Base-by-base conservation (phyloP, 306 rosid species). In the Geum urbanum region DNA sequence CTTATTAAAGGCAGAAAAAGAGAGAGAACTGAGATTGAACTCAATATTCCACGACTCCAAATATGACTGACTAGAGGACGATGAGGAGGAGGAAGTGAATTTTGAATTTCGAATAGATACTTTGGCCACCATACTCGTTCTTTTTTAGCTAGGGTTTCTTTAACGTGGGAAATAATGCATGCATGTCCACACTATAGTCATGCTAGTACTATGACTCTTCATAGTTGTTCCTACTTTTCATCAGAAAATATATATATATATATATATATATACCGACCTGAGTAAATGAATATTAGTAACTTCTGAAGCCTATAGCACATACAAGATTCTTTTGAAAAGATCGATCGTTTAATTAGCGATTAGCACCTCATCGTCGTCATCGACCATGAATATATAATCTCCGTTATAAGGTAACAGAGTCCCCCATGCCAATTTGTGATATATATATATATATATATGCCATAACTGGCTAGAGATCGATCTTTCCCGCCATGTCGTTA, bases 31-130 rank as follows among this genome's bases (percentile, higher is more conserved):
- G 67, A 78, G 59, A 54, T 32, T 6, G 44, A 58, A 58, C 67
- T 83, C 60, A 55, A 55, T 80, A 50, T 11, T 41, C 41, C 86
- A 60, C 84, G 84, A 85, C 82, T 86, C 87, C 82, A 86, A 84
- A 82, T 82, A 24, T 24, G 27, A 24, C 27, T 24, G 27, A 24
- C 27, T 24, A 24, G 27, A 79, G 72, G 79, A 15, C 35, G 13
- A 56, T 4, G 27, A 0, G 32, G 46, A 43, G 16, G 61, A 56
- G 63, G 70, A 69, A 82, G 37, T 81, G 86, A 86, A 84, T 83
- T 88, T 88, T 74, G 87, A 88, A 86, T 70, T 14, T 62, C 3
- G 37, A 32, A 32, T 32, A 32, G 37, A 32, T 58, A 13, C 15
- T 52, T 67, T 80, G 73, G 58, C 75, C 73, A 22, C 46, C 46